phyloP scores from a whole-genome alignment of 2,329 filamentous ascomycete genomes.

The Penicillium crustosum region DNA sequence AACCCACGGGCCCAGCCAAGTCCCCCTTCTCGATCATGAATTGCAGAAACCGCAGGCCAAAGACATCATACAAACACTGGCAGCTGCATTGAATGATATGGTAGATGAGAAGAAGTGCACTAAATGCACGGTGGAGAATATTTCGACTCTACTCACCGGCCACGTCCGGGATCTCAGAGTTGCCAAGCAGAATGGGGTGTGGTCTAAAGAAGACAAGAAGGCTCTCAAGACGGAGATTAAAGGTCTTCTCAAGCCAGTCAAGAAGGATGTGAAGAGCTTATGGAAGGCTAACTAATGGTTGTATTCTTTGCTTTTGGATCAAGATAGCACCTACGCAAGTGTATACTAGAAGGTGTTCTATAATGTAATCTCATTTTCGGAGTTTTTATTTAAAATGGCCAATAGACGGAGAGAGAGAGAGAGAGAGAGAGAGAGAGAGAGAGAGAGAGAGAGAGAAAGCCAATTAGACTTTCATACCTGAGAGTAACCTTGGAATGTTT shows the following conservation, averaged over 20 bases:
- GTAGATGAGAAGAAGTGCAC: slow-evolving; percentile 9
- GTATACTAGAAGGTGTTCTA: background rate
- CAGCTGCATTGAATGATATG: slow-evolving; percentile 8
- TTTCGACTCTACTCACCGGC: slow-evolving; percentile 1
- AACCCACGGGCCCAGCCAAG: slow-evolving; percentile 7
- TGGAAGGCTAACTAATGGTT: slow-evolving; percentile 8
- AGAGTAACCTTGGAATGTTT: no score
- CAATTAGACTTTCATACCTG: background rate
- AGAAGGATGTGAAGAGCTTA: slow-evolving; percentile 10
- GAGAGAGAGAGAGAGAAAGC: background rate
- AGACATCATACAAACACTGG: background rate
- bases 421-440: background rate
- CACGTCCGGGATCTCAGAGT: slow-evolving; percentile 5
- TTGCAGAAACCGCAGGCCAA: slow-evolving; percentile 4
- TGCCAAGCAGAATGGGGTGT: slow-evolving; percentile 9
- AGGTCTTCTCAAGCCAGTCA: slow-evolving; percentile 5
- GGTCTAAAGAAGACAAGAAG: slow-evolving; percentile 14
- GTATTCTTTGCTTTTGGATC: background rate
- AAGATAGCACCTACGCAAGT: background rate
- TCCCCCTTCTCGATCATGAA: slow-evolving; percentile 7
- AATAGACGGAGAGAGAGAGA: background rate
- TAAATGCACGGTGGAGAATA: slow-evolving; percentile 11
- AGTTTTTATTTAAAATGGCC: background rate
- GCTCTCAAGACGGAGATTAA: slow-evolving; percentile 11
- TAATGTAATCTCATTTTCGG: background rate